Evolutionary conservation across 208 protist species (phyloP), one percentile per base, ranked within the genome.

Genomic region (Trypanosoma mega): DNA sequence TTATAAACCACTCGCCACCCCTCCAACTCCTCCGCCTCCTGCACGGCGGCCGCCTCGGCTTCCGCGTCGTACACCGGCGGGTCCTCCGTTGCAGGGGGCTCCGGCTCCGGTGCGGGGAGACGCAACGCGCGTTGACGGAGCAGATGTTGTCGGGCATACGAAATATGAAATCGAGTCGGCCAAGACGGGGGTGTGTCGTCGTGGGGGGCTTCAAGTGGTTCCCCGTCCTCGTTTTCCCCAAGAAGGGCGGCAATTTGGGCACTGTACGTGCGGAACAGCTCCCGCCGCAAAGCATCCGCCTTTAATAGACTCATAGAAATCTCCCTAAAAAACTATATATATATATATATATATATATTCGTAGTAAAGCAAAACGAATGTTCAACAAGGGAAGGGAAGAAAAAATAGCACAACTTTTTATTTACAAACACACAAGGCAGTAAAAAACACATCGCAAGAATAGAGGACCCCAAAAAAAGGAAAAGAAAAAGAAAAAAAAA

Each of bases 121-220:
- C 37, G 56, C 18, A 68, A 14, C 12, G 68, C 67, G n/a, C 75
- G 67, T 20, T 76, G 75, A 18, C 79, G 73, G 7, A 86, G 68
- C 8, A 86, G 55, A 41, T 77, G 75, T 23, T 82, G 79, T 23
- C 57, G 60, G 8, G 74, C 50, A 24, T 75, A 72, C 2, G 74
- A 72, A 11, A 66, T 44, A 23, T 66, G 65, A 36, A 78, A 72
- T 1, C 54, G 64, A 12, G 8, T 6, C 34, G 8, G 6, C 34
- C 34, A 39, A 6, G 6, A 12, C 34, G 34, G 34, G 12, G 34
- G 8, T 6, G 34, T 16, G 12, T 39, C 34, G 34, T 39, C 34
- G 30, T 31, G 16, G 9, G 21, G 23, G 12, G 34, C 1, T 34
- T 31, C 20, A 27, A 53, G 43, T 23, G 43, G 14, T 9, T 54